Evolutionary conservation across 2,329 filamentous ascomycete genomes (phyloP).

Genomic region (Trichoderma atrobrunneum): DNA sequence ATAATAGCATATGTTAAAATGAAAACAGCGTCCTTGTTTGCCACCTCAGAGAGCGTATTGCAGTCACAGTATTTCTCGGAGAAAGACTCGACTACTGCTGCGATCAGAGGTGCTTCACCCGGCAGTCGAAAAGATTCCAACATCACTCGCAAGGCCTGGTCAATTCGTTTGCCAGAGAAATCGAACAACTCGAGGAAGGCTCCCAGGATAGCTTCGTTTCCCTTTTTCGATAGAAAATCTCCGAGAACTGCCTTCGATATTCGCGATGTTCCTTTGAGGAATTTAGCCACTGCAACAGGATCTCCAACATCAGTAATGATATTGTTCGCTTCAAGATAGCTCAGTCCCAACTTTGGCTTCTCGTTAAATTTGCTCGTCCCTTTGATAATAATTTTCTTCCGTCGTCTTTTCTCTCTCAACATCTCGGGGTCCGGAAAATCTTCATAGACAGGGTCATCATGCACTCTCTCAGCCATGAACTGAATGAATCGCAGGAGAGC

Average conservation of each 20-base stretch:
- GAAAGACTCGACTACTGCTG: conserved; percentile 85
- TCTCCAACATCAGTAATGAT: conserved; percentile 77
- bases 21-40: conserved; percentile 83
- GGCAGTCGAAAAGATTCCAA: conserved; percentile 90
- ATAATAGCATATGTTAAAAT: conserved; percentile 95
- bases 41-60: conserved; percentile 69
- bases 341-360: conserved; percentile 83
- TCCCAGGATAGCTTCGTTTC: conserved; percentile 79
- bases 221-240: conserved; percentile 88
- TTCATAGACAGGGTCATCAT: conserved; percentile 63
- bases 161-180: conserved; percentile 80
- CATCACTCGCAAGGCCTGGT: conserved; percentile 84
- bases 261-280: conserved; percentile 81
- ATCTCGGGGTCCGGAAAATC: conserved; percentile 63
- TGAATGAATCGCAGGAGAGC: conserved; percentile 88
- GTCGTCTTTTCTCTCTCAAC: conserved; percentile 69
- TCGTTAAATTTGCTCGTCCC: conserved; percentile 94
- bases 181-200: conserved; percentile 87
- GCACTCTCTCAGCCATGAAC: conserved; percentile 81
- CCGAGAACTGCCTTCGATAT: conserved; percentile 89
- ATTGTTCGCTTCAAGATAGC: conserved; percentile 78
- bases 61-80: conserved; percentile 77
- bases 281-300: conserved; percentile 75
- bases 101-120: conserved; percentile 88
- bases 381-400: conserved; percentile 85